Base-by-base conservation (phyloP, 306 rosid species). In the Begonia masoniana region DNA sequence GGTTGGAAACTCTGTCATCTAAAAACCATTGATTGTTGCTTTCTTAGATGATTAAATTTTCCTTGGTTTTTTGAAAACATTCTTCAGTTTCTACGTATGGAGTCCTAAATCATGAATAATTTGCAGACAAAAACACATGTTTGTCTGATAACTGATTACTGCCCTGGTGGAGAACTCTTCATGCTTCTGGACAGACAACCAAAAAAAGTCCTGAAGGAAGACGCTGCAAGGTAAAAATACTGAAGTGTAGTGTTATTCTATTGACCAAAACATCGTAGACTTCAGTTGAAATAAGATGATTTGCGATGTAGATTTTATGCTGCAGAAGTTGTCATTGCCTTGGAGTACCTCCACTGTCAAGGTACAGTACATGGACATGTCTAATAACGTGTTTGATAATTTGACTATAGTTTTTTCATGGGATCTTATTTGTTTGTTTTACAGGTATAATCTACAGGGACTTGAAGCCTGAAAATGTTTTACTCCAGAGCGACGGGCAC, bases 311-410 rank as follows among this genome's bases (percentile, higher is more conserved):
- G 99, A 76, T 91, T 91, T 77, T 91, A 83, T 70, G 86, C 87
- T 55, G 81, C 84, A 51, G 99, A 91, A 72, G 88, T 91, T 50
- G 59, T 86, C 48, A 60, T 86, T 60, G 99, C 96, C 50, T 69
- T 91, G 82, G 99, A 91, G 80, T 91, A 91, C 67, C 99, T 91
- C 64, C 99, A 91, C 62, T 91, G 96, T 73, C 94, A 75, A 68
- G 97, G 96, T 91, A 63, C 48, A 1, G 39, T 4, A 14, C 39
- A 16, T 39, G 10, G 13, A 45, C 0, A 45, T 43, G 47, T 43
- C 47, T 43, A 45, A 11, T 45, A n/a, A n/a, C n/a, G n/a, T n/a
- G 0, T 45, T 4, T n/a, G n/a, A 11, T 10, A 11, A 1, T 45
- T 45, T 12, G 2, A 11, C 0, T 45, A 45, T 11, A 3, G 4